Conservation (phyloP, 352 stramenopile genomes). For the Pythium sukuiense region DNA sequence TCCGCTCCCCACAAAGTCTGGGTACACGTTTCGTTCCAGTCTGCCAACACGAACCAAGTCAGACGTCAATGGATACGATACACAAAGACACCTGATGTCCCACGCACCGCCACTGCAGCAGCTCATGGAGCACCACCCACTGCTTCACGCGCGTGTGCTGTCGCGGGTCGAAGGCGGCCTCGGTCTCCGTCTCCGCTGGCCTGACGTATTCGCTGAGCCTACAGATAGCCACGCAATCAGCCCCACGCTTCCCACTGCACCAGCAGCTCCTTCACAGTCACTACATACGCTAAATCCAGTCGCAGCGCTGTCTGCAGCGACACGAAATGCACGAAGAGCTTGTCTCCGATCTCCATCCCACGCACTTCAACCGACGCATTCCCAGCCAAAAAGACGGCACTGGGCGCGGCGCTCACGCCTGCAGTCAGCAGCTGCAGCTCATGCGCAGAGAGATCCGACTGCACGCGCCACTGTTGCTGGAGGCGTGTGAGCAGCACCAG, state of each 20-base stretch:
- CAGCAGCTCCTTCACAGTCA: not conserved
- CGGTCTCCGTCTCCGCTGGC: not conserved
- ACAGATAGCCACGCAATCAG: not conserved
- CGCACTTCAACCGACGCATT: constrained; percentile 21
- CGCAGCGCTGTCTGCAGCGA: constrained; percentile 5
- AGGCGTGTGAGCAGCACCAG: constrained; percentile 18
- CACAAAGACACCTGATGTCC: not conserved
- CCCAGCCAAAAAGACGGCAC: constrained; percentile 2
- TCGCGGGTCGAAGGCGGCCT: not conserved
- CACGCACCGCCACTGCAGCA: constrained; percentile 28
- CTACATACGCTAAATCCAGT: constrained; percentile 22
- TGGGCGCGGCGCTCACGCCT: constrained; percentile 23
- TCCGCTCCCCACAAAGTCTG: not conserved
- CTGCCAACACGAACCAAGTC: not conserved
- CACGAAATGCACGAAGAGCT: constrained; percentile 34
- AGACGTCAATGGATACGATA: not conserved
- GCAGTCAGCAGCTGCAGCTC: constrained; percentile 8
- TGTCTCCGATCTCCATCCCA: constrained; percentile 22
- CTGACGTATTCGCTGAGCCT: constrained; percentile 23
- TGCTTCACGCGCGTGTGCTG: constrained; percentile 18
- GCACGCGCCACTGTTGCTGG: constrained; percentile 6
- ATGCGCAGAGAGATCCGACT: constrained; percentile 1
- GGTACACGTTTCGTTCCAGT: constrained; percentile 22
- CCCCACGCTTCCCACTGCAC: not conserved
- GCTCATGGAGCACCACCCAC: constrained; percentile 24